Evolutionary conservation across 1,284 basidiomycete genomes (phyloP).

Genomic region (Naganishia liquefaciens): DNA sequence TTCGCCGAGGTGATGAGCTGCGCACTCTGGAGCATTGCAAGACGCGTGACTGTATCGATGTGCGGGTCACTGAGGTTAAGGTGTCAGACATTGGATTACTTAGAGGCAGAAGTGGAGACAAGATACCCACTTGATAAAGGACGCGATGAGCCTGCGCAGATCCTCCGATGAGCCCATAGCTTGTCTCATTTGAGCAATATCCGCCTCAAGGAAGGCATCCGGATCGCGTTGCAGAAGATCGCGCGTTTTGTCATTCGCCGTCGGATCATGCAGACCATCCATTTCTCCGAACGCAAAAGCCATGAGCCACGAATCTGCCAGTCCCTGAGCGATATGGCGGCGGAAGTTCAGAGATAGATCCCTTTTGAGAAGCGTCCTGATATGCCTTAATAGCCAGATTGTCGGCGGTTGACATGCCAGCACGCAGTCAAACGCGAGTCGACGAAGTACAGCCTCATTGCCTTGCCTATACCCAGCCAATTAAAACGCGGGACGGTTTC

Average conservation of each 20-base stretch:
- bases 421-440: slow-evolving; percentile 89
- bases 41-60: slow-evolving; percentile 22
- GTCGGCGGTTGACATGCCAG: slow-evolving; percentile 69
- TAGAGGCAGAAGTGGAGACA: background rate
- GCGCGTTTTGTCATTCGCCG: slow-evolving; percentile 22
- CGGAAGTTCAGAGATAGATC: slow-evolving; percentile 82
- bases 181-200: slow-evolving; percentile 26
- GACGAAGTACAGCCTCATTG: slow-evolving; percentile 85
- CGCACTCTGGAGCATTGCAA: slow-evolving; percentile 26
- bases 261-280: slow-evolving; percentile 49
- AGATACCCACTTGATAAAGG: slow-evolving; percentile 6
- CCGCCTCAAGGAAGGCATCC: slow-evolving; percentile 17
- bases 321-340: slow-evolving; percentile 78
- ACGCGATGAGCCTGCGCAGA: slow-evolving; percentile 19
- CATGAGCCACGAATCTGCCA: slow-evolving; percentile 84
- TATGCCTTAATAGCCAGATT: slow-evolving; percentile 78
- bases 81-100: background rate
- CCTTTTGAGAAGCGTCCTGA: slow-evolving; percentile 82
- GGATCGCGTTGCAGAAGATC: slow-evolving; percentile 19
- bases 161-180: slow-evolving; percentile 22
- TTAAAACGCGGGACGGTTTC: background rate
- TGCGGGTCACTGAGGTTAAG: slow-evolving; percentile 14
- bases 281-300: slow-evolving; percentile 88
- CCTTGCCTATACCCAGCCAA: slow-evolving; percentile 66
- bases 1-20: slow-evolving; percentile 24